Conservation (phyloP, 345 rosid species). For the Populus tremula region DNA sequence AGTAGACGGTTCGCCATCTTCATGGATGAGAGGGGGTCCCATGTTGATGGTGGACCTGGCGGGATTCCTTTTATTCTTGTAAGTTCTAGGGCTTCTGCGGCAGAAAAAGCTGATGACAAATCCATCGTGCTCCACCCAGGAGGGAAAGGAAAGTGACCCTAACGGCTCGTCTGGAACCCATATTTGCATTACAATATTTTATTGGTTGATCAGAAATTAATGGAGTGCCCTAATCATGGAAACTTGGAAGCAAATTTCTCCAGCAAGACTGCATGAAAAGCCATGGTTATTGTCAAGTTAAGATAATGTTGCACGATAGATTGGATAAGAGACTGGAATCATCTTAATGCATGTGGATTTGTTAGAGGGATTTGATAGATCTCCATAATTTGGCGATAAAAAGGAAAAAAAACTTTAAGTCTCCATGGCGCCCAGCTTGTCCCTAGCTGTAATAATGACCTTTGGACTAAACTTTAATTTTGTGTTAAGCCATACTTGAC, state of each 20-base stretch:
- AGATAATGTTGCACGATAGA: background rate
- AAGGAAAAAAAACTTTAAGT: no score
- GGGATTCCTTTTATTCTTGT: background rate
- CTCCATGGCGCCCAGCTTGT: background rate
- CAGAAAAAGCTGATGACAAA: background rate
- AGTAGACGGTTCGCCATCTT: conserved; percentile 4
- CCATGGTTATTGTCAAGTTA: background rate
- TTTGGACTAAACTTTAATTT: background rate
- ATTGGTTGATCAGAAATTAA: background rate
- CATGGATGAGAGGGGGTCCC: background rate
- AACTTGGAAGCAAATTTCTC: background rate
- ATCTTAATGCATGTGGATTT: background rate
- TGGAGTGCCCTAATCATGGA: background rate
- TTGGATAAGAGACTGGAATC: background rate
- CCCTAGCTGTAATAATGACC: background rate
- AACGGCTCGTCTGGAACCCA: no score
- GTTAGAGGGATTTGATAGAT: conserved; percentile 2
- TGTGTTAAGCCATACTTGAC: background rate
- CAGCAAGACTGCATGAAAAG: background rate
- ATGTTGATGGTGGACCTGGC: background rate
- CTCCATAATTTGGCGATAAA: background rate
- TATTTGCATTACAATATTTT: no score
- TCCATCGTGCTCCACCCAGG: background rate
- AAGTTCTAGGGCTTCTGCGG: background rate
- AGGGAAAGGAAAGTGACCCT: no score